A percentile compares a stretch with the other conserved stretches of the same genome.
Evolutionary conservation across 192 early-diverging fungal species (phyloP).

Genomic region (Paraglomus occultum): DNA sequence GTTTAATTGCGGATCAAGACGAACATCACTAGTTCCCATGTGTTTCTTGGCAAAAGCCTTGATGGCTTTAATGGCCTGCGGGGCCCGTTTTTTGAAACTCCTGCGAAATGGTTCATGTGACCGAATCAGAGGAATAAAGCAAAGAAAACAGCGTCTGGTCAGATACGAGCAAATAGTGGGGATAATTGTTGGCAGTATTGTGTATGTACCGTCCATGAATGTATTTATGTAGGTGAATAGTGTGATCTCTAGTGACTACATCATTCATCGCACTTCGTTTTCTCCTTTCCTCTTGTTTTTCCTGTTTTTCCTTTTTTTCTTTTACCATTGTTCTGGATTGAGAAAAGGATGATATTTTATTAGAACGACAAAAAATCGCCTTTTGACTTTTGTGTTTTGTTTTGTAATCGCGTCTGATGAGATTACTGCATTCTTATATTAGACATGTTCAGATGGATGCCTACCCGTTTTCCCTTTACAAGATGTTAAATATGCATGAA

Average conservation of each 20-base stretch:
- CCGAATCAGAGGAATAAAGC: no score
- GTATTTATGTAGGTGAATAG: slow-evolving; percentile 98
- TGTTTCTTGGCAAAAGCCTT: slow-evolving; percentile 84
- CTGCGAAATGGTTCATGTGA: slow-evolving; percentile 51
- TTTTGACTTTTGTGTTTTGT: no score
- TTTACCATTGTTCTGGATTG: no score
- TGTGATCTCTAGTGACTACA: slow-evolving; percentile 98
- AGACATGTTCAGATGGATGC: no score
- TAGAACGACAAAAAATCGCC: no score
- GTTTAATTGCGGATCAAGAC: slow-evolving; percentile 94
- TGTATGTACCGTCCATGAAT: slow-evolving; percentile 67
- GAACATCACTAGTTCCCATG: slow-evolving; percentile 97
- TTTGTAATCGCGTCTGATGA: no score
- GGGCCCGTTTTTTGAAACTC: slow-evolving; percentile 97
- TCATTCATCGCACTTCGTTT: slow-evolving; percentile 82
- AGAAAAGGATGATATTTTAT: no score
- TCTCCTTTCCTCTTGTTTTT: slow-evolving; percentile 70
- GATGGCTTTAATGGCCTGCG: slow-evolving; percentile 92
- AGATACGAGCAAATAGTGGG: not conserved
- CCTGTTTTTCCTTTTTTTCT: slow-evolving; percentile 29
- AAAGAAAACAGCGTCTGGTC: not conserved
- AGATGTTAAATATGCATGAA: no score
- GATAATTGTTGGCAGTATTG: no score
- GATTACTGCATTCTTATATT: no score
- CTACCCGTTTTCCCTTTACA: no score